Evolutionary conservation across 495 filamentous ascomycete genomes (phyloP).

Genomic region (Sordaria brevicollis): DNA sequence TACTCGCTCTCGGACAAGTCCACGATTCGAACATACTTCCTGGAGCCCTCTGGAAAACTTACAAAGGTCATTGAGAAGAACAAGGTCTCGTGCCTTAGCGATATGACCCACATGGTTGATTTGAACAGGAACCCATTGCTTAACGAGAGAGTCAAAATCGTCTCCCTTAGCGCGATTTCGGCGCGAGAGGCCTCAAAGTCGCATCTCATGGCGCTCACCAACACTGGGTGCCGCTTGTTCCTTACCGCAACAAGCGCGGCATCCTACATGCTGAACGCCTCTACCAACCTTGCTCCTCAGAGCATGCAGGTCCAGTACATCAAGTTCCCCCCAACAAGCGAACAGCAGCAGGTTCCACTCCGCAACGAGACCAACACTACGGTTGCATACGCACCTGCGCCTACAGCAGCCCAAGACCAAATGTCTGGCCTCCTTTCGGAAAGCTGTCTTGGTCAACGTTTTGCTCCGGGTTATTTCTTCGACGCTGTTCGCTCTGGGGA

Average conservation of each 20-base stretch:
- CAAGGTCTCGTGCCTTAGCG: conserved; percentile 40
- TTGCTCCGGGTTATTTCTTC: conserved; percentile 84
- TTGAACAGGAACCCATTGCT: conserved; percentile 48
- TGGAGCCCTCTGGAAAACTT: conserved; percentile 45
- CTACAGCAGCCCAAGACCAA: neutral
- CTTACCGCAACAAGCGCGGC: conserved; percentile 79
- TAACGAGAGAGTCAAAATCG: conserved; percentile 56
- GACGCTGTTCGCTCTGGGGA: conserved; percentile 50
- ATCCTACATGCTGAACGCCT: conserved; percentile 51
- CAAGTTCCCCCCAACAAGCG: conserved; percentile 62
- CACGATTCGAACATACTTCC: conserved; percentile 77
- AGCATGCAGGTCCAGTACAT: conserved; percentile 97
- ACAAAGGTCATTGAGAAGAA: conserved; percentile 47
- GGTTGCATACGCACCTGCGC: conserved; percentile 6
- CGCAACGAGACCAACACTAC: conserved; percentile 15
- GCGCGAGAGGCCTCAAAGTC: conserved; percentile 69
- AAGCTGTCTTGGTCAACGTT: conserved; percentile 44
- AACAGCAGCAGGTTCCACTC: conserved; percentile 7
- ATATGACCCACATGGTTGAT: conserved; percentile 71
- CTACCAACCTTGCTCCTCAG: conserved; percentile 57
- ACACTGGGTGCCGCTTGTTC: conserved; percentile 83
- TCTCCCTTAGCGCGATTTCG: conserved; percentile 75
- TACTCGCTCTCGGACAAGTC: conserved; percentile 84
- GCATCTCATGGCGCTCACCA: conserved; percentile 83
- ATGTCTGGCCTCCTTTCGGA: neutral